Evolutionary conservation across 2,329 filamentous ascomycete species (phyloP).

Genomic region (Fusarium secorum): DNA sequence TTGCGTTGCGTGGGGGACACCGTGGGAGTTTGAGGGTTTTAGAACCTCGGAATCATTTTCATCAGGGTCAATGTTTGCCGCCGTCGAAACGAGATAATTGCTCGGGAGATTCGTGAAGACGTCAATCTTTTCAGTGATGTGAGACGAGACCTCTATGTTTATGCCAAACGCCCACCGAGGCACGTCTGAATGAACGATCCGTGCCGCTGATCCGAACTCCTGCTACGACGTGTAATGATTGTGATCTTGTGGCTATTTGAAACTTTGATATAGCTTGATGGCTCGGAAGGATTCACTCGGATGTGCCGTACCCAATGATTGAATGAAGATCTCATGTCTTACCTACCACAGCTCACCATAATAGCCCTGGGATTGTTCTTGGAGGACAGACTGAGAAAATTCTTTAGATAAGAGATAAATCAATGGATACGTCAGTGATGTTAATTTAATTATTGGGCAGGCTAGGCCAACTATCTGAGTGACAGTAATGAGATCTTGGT

Average conservation of each 20-base stretch:
- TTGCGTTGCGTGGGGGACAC: conserved; percentile 50
- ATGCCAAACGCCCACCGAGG: conserved; percentile 19
- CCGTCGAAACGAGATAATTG: conserved; percentile 47
- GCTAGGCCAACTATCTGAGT: not conserved
- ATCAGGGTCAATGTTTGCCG: conserved; percentile 54
- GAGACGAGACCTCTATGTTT: conserved; percentile 29
- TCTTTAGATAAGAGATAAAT: not conserved
- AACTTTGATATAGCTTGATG: not conserved
- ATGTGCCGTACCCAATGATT: not conserved
- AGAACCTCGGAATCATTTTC: conserved; percentile 60
- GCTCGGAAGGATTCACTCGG: not conserved
- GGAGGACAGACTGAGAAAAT: not conserved
- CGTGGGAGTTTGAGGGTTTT: conserved; percentile 57
- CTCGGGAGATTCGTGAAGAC: conserved; percentile 43
- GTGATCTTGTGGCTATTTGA: not conserved
- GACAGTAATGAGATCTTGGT: not conserved
- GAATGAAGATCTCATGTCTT: not conserved
- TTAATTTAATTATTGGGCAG: not conserved
- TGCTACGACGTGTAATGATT: conserved; percentile 3
- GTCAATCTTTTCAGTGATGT: conserved; percentile 37
- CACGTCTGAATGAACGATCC: conserved; percentile 17
- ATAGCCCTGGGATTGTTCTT: not conserved
- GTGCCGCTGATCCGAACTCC: not conserved
- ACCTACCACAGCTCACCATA: not conserved
- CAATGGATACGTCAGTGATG: conserved; percentile 22